Base-by-base conservation (phyloP, 2,329 filamentous ascomycete genomes). In the Aspergillus sp. region DNA sequence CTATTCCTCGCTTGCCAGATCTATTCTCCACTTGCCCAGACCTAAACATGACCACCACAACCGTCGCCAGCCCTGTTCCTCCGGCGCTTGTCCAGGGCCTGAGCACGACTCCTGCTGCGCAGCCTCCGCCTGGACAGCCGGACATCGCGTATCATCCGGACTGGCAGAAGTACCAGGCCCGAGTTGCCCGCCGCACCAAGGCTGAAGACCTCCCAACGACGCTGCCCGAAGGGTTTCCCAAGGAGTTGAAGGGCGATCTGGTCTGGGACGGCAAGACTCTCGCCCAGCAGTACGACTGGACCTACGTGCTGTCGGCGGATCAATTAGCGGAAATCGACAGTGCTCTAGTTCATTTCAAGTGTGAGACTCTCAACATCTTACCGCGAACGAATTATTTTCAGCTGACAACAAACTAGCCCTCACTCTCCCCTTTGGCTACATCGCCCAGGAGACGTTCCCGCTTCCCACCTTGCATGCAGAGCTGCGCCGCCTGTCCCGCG, bases 261-360 rank as follows among this genome's bases (percentile, higher is more conserved):
- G 79, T 81, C 1, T 82, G 80, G 79, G 76, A 81, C 31, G 77
- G 76, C 3, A 70, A 71, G 17, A 70, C 73, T 5, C 64, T 81
- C 12, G 66, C 62, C 7, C 58, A 63, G 1, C 65, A 65, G 1
- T 76, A 75, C 59, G 67, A 80, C 51, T 81, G 77, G 74, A 72
- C 70, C 1, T 75, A 75, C 52, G 62, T 69, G 31, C 65, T 80
- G 43, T 73, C 62, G 3, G 57, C 71, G 4, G 59, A 59, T 1
- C 71, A 81, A 33, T 51, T 81, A 0, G 66, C 75, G 25, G 79
- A 81, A 58, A 70, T 81, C 3, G 75, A 81, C 48, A 49, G 59
- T 17, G 79, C 75, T 3, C 60, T 81, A 41, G 59, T 64, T 31
- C 69, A 76, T 53, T 81, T 80, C 65, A 74, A 78, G 65, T 67